Conservation (phyloP, 345 rosid genomes). For the Salix caprea region DNA sequence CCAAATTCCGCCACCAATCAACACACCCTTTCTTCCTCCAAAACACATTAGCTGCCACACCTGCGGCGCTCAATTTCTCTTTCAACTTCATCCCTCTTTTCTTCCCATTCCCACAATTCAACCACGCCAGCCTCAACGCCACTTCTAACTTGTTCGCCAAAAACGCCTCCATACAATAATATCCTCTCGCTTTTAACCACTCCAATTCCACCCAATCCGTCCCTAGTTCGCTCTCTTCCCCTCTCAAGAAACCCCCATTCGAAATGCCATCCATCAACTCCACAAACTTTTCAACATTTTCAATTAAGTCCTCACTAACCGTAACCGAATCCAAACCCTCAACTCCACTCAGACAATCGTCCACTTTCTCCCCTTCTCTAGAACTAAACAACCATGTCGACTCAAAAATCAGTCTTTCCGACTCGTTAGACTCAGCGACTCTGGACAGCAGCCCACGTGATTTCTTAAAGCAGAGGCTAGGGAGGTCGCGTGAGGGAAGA, state of each 20-base stretch:
- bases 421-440: conserved; percentile 48
- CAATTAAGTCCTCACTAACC: conserved; percentile 52
- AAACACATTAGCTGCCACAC: conserved; percentile 61
- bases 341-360: conserved; percentile 48
- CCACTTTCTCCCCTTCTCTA: conserved; percentile 52
- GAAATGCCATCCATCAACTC: conserved; percentile 65
- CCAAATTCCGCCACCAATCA: conserved; percentile 87
- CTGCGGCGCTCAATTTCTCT: conserved; percentile 59
- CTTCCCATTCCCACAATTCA: conserved; percentile 57
- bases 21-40: conserved; percentile 87
- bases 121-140: conserved; percentile 83
- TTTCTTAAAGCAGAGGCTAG: conserved; percentile 68
- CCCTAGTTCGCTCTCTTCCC: conserved; percentile 66
- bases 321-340: conserved; percentile 57
- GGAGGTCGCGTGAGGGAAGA: conserved; percentile 66
- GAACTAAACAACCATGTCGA: conserved; percentile 64
- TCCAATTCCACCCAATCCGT: conserved; percentile 77
- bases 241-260: conserved; percentile 64
- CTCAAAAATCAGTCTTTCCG: conserved; percentile 49
- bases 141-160: conserved; percentile 81
- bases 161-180: conserved; percentile 74
- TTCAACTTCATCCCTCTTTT: conserved; percentile 75
- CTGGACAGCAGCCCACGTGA: conserved; percentile 74
- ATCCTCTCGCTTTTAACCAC: conserved; percentile 86
- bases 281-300: conserved; percentile 59